Evolutionary conservation across 352 stramenopile genomes (phyloP), one percentile per base, ranked within the genome.

Genomic region (Phytophthora ramorum): DNA sequence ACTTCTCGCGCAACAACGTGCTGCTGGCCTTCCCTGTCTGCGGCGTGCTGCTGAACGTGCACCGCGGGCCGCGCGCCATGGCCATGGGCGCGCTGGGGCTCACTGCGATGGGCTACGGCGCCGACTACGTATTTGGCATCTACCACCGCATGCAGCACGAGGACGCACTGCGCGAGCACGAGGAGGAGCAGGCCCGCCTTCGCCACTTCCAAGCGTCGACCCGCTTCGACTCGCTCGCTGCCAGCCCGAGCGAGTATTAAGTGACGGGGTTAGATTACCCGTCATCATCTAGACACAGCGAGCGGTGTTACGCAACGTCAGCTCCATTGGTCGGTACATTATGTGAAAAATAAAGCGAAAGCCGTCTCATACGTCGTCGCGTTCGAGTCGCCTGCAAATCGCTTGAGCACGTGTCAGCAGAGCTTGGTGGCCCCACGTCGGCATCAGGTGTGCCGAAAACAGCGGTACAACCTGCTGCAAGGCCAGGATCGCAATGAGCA

Each of bases 1-100:
- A 90, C 68, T 87, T 86, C 54, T 82, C 81, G 34, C 76, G 76
- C 51, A 68, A 68, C 19, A 90, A 83, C 44, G 66, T 87, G 19
- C 49, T 86, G 46, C 54, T 90, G 30, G 73, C 78, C 5, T 77
- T 87, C 54, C 81, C 81, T 6, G 52, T 90, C 10, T 82, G 79
- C 19, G 76, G 68, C 7, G 76, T 65, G 16, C 48, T 87, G 37
- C 51, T 90, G 44, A 81, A 81, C 38, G 48, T 71, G 16, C 78
- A 78, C n/a, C 60, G 63, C 2, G 78, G 78, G 0, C 66, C 75
- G n/a, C 64, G 76, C 2, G 66, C 69, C 1, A 87, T 87, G 69
- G 69, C 57, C 16, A 76, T 74, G 51, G 76, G 69, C 12, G 78
- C 66, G 6, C 5, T 78, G 7, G 71, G 63, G 13, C 81, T 83